Base-by-base conservation (phyloP, 495 filamentous ascomycete genomes). In the Penicillium flavigenum region DNA sequence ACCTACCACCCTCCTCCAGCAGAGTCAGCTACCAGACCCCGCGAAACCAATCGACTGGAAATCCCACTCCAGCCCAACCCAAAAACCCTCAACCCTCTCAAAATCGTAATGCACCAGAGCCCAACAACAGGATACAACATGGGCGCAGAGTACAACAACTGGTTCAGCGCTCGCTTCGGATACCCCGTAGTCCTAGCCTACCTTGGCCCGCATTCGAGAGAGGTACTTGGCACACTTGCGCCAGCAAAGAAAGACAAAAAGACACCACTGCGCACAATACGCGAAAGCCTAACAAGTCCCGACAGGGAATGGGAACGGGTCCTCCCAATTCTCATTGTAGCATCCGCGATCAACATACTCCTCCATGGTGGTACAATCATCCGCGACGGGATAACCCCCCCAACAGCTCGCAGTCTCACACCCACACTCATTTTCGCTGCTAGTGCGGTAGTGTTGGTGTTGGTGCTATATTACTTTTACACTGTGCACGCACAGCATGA, bases 121-220 rank as follows among this genome's bases (percentile, higher is more conserved):
- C 70, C 81, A 0, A 82, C 88, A 0, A 73, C 73, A 19, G 86
- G 81, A 0, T 91, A 86, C 70, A 79, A 84, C 50, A 90, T 95
- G 86, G 83, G 80, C 2, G 63, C 71, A 4, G 47, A 71, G 31
- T 89, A 85, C 64, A 89, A 88, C 64, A 67, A 74, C 36, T 96
- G 89, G 89, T 92, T 96, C 73, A 83, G 82, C 26, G 64, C 75
- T 17, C 82, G 84, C 55, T 86, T 96, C 55, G 89, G 88, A 5
- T 89, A 83, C 62, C 67, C 74, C 7, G 82, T 86, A 9, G 66
- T 88, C 0, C 75, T 95, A 14, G 85, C 83, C 2, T 92, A 88
- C 66, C 76, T 93, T 26, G 89, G 89, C 1, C 68, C 75, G 12
- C 79, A 88, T 58, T 72, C 72, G 19, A 76, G 91, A 26, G 68